phyloP scores from a whole-genome alignment of 371 early-diverging fungal species.

The Haplosporangium sp. region DNA sequence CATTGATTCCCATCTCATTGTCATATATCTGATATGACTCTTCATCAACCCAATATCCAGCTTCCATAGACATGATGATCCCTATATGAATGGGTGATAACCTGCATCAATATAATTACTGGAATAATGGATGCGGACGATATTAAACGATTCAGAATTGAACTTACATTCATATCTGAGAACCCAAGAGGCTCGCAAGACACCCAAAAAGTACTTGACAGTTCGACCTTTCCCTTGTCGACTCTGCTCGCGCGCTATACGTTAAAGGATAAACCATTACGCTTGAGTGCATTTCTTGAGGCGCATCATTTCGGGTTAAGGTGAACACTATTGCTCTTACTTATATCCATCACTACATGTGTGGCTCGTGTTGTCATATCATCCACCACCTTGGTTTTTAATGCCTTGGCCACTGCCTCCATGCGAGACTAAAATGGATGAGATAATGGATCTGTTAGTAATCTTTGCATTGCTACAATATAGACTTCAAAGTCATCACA shows the following conservation, averaged over 20 bases:
- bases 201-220: slow-evolving; percentile 45
- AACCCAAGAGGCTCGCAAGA: slow-evolving; percentile 36
- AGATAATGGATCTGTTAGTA: background rate
- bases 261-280: background rate
- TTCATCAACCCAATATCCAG: slow-evolving; percentile 52
- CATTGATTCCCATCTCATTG: slow-evolving; percentile 46
- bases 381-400: slow-evolving; percentile 21
- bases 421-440: slow-evolving; percentile 13
- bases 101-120: background rate
- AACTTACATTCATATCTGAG: slow-evolving; percentile 42
- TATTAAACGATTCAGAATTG: background rate
- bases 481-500: background rate
- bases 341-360: slow-evolving; percentile 45
- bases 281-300: background rate
- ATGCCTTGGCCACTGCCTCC: slow-evolving; percentile 17
- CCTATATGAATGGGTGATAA: slow-evolving; percentile 12
- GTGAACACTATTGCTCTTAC: slow-evolving; percentile 3
- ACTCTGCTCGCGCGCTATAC: slow-evolving; percentile 19
- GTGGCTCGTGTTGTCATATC: slow-evolving; percentile 23
- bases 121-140: background rate
- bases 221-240: slow-evolving; percentile 35
- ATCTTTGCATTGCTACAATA: background rate
- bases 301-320: too few species aligned
- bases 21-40: slow-evolving; percentile 22
- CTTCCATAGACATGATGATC: slow-evolving; percentile 30